A percentile compares a stretch with the other conserved stretches of the same genome.
phyloP scores from a whole-genome alignment of 2,329 filamentous ascomycete species.

The Epicoccum nigrum region DNA sequence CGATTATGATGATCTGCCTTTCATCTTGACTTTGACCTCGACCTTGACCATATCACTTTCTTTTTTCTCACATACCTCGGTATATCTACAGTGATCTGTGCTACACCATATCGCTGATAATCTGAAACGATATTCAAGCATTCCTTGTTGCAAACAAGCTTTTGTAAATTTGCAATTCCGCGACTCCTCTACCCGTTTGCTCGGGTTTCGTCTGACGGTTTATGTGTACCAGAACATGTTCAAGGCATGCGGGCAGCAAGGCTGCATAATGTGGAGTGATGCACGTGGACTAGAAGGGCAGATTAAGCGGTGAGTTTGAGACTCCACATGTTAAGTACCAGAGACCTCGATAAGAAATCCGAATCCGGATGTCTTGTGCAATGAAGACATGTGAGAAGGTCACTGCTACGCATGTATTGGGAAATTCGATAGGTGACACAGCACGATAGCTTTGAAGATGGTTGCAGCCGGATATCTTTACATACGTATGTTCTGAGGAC shows the following conservation, averaged over 20 bases:
- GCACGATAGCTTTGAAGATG: no score
- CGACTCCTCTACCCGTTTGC: neutral
- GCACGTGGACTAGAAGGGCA: neutral
- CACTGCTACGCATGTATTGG: no score
- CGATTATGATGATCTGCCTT: no score
- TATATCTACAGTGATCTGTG: neutral
- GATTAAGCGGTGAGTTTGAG: neutral
- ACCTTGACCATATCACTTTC: no score
- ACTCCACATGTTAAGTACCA: neutral
- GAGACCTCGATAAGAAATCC: no score
- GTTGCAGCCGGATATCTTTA: no score
- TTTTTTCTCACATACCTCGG: neutral
- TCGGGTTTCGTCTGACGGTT: neutral
- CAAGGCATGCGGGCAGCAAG: neutral
- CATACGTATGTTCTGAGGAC: no score
- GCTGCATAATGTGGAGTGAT: neutral
- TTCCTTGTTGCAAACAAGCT: slow-evolving; percentile 7
- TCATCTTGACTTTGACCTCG: no score
- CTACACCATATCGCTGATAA: neutral
- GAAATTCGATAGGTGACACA: no score
- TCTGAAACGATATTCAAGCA: slow-evolving; percentile 2
- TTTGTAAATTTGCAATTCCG: neutral
- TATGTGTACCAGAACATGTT: neutral
- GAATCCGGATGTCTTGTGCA: no score
- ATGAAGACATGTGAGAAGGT: no score